Conservation (phyloP, 2,329 filamentous ascomycete species). For the Polytolypa hystricis region DNA sequence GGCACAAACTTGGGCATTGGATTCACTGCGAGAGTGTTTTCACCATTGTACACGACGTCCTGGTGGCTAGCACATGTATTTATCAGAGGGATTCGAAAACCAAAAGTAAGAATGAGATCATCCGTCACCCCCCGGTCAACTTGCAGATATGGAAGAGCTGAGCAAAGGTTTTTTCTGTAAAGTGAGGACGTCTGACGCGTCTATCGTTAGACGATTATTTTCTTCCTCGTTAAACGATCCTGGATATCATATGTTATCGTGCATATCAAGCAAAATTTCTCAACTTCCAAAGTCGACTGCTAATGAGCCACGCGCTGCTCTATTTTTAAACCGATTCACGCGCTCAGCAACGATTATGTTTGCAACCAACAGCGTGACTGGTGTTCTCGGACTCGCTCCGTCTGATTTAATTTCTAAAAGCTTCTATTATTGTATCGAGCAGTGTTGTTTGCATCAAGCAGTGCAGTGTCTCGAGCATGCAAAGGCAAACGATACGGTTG, state of each 20-base stretch:
- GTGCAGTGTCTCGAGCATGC: constrained; percentile 71
- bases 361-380: constrained; percentile 62
- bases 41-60: constrained; percentile 75
- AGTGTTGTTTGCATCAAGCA: constrained; percentile 64
- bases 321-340: constrained; percentile 80
- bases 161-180: constrained; percentile 3
- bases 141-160: not conserved
- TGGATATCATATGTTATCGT: constrained; percentile 80
- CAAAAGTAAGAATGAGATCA: constrained; percentile 48
- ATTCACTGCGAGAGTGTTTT: constrained; percentile 80
- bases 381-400: constrained; percentile 63
- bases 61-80: constrained; percentile 74
- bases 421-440: constrained; percentile 79
- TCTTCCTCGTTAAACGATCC: constrained; percentile 72
- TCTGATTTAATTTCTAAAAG: constrained; percentile 62
- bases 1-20: constrained; percentile 58
- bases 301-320: constrained; percentile 69
- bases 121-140: no score
- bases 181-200: constrained; percentile 69
- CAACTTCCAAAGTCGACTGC: constrained; percentile 41
- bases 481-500: constrained; percentile 83
- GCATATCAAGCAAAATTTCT: constrained; percentile 68
- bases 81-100: constrained; percentile 60
- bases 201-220: constrained; percentile 67
- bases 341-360: constrained; percentile 77